Conservation (phyloP, 169 alveolate genomes). For the Plasmodium chabaudi region DNA sequence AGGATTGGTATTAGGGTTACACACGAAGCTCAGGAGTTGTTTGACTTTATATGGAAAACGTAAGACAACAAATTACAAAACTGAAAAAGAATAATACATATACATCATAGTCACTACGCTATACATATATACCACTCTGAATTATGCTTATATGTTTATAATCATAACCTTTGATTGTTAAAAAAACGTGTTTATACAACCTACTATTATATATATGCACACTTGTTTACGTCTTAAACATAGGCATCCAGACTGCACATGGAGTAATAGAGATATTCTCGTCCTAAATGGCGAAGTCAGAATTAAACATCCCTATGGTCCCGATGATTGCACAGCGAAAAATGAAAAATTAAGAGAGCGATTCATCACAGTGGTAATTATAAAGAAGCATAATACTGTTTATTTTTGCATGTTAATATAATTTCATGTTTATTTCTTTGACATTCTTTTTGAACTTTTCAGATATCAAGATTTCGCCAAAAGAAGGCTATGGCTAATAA, state of each 20-base stretch:
- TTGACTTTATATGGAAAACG: slow-evolving; percentile 77
- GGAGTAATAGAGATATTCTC: slow-evolving; percentile 61
- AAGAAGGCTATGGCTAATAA: slow-evolving; percentile 28
- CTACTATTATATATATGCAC: not conserved
- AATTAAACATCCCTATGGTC: slow-evolving; percentile 71
- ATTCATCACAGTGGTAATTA: slow-evolving; percentile 54
- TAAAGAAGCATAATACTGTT: not conserved
- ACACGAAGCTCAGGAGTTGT: slow-evolving; percentile 69
- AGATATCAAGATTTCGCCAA: slow-evolving; percentile 72
- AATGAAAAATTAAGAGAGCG: slow-evolving; percentile 58
- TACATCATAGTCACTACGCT: not conserved
- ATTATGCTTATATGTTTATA: not conserved
- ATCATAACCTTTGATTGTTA: too few relatives aligned
- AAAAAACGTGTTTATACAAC: too few relatives aligned
- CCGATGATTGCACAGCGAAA: slow-evolving; percentile 66
- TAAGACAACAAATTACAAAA: slow-evolving; percentile 14
- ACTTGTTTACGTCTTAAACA: not conserved
- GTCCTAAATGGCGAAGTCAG: slow-evolving; percentile 65
- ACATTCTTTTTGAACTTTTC: not conserved
- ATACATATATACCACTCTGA: too few relatives aligned
- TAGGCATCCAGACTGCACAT: slow-evolving; percentile 67
- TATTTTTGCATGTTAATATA: not conserved
- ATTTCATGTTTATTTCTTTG: slow-evolving; percentile 2
- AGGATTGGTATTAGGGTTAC: slow-evolving; percentile 72
- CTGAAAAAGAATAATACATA: not conserved